These are phyloP conservation scores for Pleoardoris graminearum DNA, from an alignment of 2,329 filamentous ascomycete species.

Conservation along the genomic window DNA sequence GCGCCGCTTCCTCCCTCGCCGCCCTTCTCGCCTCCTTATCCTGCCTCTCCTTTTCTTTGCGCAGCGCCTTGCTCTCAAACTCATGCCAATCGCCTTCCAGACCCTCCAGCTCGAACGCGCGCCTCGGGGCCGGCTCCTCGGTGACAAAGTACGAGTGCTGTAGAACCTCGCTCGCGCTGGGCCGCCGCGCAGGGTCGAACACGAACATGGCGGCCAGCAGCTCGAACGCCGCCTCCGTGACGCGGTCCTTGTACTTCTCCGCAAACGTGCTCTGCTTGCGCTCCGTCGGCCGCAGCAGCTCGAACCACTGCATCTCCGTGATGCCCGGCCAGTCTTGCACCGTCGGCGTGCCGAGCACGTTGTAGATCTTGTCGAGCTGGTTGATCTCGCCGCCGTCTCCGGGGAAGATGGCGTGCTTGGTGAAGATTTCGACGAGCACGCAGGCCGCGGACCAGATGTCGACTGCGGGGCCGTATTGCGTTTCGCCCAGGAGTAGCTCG, in stretches of 20 bases:
- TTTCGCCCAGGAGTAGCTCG: conserved; percentile 84
- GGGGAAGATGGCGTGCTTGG: conserved; percentile 88
- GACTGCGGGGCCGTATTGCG: conserved; percentile 96
- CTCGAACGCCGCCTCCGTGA: conserved; percentile 81
- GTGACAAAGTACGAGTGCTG: conserved; percentile 84
- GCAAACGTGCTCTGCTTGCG: conserved; percentile 75
- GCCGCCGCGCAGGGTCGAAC: conserved; percentile 83
- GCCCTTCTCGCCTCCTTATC: conserved; percentile 59
- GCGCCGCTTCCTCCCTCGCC: conserved; percentile 34
- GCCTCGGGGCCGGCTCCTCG: conserved; percentile 76
- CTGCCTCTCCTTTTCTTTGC: conserved; percentile 80
- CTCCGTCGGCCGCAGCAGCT: conserved; percentile 79
- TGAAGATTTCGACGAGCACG: conserved; percentile 96
- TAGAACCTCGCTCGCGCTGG: conserved; percentile 80
- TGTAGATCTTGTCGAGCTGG: conserved; percentile 96
- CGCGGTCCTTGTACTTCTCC: conserved; percentile 75
- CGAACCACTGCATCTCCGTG: conserved; percentile 96
- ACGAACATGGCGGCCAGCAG: conserved; percentile 82
- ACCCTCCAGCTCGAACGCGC: conserved; percentile 79
- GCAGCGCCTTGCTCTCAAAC: conserved; percentile 92
- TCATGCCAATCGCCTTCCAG: conserved; percentile 98
- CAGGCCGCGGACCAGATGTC: conserved; percentile 98
- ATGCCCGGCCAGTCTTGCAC: conserved; percentile 84
- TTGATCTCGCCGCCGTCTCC: conserved; percentile 95
- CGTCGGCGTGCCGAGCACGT: conserved; percentile 84